phyloP scores from a whole-genome alignment of 2,329 filamentous ascomycete species.

The Penicillium sclerotiorum region DNA sequence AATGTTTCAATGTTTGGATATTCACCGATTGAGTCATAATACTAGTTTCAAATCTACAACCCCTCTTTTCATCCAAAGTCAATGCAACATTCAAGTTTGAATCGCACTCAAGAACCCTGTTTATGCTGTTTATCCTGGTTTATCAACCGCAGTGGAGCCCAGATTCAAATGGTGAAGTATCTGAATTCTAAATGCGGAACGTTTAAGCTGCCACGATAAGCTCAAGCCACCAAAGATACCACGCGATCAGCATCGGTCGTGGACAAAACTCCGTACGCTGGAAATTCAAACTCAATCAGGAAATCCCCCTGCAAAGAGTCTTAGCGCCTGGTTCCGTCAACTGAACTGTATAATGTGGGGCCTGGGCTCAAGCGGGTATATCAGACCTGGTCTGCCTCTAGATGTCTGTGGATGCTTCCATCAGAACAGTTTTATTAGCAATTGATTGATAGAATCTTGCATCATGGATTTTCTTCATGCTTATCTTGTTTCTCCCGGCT shows the following conservation, averaged over 20 bases:
- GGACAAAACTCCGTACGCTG: slow-evolving; percentile 6
- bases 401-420: too few species aligned
- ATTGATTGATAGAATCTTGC: background rate
- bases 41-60: too few species aligned
- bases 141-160: too few species aligned
- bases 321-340: slow-evolving; percentile 2
- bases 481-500: slow-evolving; percentile 11
- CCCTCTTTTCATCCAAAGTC: too few species aligned
- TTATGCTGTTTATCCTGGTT: too few species aligned
- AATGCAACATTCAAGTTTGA: too few species aligned
- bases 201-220: slow-evolving; percentile 5
- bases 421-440: background rate
- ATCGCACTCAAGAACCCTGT: too few species aligned
- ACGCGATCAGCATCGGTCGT: background rate
- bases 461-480: slow-evolving; percentile 21
- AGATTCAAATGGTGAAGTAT: too few species aligned
- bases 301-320: slow-evolving; percentile 12
- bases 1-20: too few species aligned
- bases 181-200: too few species aligned
- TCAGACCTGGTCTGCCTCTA: too few species aligned
- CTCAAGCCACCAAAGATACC: background rate
- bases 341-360: slow-evolving; percentile 21
- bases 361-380: slow-evolving; percentile 19
- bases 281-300: slow-evolving; percentile 31
- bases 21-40: too few species aligned